Evolutionary conservation across 257 asterid genomes (phyloP).

Genomic region (Linderniella brevidens): DNA sequence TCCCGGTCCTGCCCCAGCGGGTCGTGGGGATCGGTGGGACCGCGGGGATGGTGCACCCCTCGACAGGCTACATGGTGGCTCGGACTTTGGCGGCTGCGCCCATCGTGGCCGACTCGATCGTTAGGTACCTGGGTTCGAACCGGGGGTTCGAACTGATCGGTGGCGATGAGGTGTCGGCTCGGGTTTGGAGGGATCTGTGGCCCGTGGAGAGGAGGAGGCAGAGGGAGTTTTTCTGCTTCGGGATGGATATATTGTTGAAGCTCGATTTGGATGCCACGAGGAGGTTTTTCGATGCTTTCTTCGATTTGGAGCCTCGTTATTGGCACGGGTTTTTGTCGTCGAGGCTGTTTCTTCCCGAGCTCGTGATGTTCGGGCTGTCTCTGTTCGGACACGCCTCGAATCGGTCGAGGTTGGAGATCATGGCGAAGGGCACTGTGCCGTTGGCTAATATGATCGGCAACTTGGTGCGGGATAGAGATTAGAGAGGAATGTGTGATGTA

Average conservation of each 20-base stretch:
- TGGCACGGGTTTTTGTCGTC: constrained; percentile 99
- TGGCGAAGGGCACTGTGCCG: constrained; percentile 82
- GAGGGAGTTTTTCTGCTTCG: constrained; percentile 89
- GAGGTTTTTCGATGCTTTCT: constrained; percentile 82
- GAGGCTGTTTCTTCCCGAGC: constrained; percentile 77
- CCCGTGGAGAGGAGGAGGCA: constrained; percentile 93
- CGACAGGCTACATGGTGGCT: constrained; percentile 99
- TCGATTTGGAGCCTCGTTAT: constrained; percentile 78
- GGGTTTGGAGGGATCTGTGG: constrained; percentile 95
- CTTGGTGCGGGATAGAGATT: constrained; percentile 51
- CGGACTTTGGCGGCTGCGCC: constrained; percentile 97
- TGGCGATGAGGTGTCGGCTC: constrained; percentile 45
- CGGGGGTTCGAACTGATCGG: constrained; percentile 4
- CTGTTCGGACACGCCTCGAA: constrained; percentile 65
- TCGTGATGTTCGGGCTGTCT: constrained; percentile 57
- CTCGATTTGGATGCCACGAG: constrained; percentile 73
- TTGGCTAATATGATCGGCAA: constrained; percentile 64
- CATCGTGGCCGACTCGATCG: constrained; percentile 67
- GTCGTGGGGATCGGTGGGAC: constrained; percentile 95
- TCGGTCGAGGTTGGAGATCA: constrained; percentile 74
- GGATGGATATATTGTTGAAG: constrained; percentile 87
- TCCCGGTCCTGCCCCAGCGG: constrained; percentile 86
- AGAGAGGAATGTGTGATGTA: constrained; percentile 6
- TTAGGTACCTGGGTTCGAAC: constrained; percentile 45
- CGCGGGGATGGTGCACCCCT: constrained; percentile 99